Base-by-base conservation (phyloP, 371 early-diverging fungal genomes). In the Mucor saturninus region DNA sequence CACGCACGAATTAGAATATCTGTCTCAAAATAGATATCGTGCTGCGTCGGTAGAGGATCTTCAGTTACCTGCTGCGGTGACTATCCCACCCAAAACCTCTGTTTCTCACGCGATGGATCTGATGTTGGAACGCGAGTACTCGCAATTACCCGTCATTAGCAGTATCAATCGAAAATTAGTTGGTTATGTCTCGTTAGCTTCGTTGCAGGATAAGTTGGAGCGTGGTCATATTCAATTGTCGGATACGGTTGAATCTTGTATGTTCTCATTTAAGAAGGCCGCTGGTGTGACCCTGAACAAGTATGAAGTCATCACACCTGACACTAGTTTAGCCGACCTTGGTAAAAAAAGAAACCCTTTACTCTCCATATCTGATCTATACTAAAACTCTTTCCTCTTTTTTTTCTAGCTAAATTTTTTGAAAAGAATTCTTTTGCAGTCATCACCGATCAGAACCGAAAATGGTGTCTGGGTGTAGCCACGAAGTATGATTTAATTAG, bases 1-100 rank as follows among this genome's bases (percentile, higher is more conserved):
- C 73, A 76, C 86, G 1, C 67, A 67, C 54, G 81, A 87, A n/a
- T 72, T 86, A 9, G 84, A 86, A 43, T 86, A 84, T 59, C 68
- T 83, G 39, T 84, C 83, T 53, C 80, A 78, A 31, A 86, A 85
- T 53, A 86, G 91, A 66, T 93, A 88, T 65, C 83, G 93, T 21
- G 92, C 87, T 32, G 91, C 93, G 3, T 87, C 88, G 57, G 90
- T 95, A 1, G 94, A 95, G 64, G 95, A 95, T 67, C 75, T 95
- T 53, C 95, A 95, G 64, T 68, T 94, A 10, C 90, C 92, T 10
- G 90, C 89, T 0, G 93, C 95, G 2, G 86, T 94, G 3, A 86
- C 91, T 6, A 82, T 95, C 13, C 65, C 83, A 9, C 86, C 85
- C 28, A 75, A 72, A 8, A 73, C 84, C 14, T 62, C 85, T 4